Conservation (phyloP, 345 rosid species). For the Odontarrhena argentea region DNA sequence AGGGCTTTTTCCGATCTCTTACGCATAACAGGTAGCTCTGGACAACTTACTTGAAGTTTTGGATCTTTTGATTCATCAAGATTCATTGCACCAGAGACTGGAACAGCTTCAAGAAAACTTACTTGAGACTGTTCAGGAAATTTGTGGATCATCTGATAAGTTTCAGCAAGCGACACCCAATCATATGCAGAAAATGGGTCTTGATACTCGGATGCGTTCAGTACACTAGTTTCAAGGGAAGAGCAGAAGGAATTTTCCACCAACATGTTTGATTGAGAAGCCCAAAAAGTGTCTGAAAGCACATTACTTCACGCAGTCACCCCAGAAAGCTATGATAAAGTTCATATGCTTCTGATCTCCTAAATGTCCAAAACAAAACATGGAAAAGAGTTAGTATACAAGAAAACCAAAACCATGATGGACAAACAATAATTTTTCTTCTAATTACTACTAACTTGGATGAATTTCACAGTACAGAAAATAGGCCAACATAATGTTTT, state of each 20-base stretch:
- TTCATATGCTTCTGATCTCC: slow-evolving; percentile 20
- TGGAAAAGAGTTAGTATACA: slow-evolving; percentile 30
- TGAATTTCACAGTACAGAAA: slow-evolving; percentile 1
- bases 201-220: slow-evolving; percentile 45
- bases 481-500: slow-evolving; percentile 5
- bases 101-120: slow-evolving; percentile 45
- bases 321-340: background rate
- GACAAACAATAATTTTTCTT: slow-evolving; percentile 14
- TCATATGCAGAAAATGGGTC: slow-evolving; percentile 42
- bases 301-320: slow-evolving; percentile 37
- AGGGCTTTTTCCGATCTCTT: slow-evolving; percentile 46
- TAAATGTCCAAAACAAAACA: slow-evolving; percentile 30
- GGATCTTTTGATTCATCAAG: slow-evolving; percentile 44
- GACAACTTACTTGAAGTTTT: slow-evolving; percentile 41
- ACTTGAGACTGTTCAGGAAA: slow-evolving; percentile 41
- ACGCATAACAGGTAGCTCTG: slow-evolving; percentile 45
- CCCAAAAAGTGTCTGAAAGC: slow-evolving; percentile 35
- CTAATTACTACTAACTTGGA: slow-evolving; percentile 17
- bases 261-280: slow-evolving; percentile 44
- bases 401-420: slow-evolving; percentile 17
- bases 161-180: slow-evolving; percentile 44
- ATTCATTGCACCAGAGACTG: slow-evolving; percentile 40
- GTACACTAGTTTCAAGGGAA: slow-evolving; percentile 46
- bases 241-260: slow-evolving; percentile 45
- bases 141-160: slow-evolving; percentile 60